Evolutionary conservation across 2,329 filamentous ascomycete species (phyloP).

Genomic region (Botrytis deweyae): DNA sequence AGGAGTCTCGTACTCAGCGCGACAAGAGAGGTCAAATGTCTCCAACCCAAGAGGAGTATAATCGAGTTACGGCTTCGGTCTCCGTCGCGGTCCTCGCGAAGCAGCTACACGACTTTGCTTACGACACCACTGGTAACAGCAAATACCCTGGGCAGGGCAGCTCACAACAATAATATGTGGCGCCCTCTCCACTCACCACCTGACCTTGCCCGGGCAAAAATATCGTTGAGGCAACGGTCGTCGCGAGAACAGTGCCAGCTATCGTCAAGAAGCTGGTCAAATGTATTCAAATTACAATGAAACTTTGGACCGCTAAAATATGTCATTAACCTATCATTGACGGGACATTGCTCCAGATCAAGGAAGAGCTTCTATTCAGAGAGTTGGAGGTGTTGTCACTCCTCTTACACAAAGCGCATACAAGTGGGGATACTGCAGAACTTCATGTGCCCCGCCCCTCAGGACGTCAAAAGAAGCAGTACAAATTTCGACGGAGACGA

Average conservation of each 20-base stretch:
- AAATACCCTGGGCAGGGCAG: neutral
- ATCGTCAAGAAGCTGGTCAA: neutral
- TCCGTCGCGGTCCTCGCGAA: neutral
- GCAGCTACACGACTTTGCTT: neutral
- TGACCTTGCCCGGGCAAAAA: neutral
- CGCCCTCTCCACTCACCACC: neutral
- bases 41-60: neutral
- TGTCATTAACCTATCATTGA: neutral
- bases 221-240: neutral
- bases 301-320: neutral
- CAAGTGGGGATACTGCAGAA: neutral
- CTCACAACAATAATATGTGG: neutral
- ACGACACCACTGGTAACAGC: neutral
- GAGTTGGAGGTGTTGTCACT: conserved; percentile 28
- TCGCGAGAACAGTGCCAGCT: neutral
- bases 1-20: neutral
- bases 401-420: conserved; percentile 52
- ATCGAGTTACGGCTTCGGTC: neutral
- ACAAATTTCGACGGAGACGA: neutral
- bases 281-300: neutral
- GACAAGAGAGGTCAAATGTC: neutral
- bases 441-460: too few species aligned
- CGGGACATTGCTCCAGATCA: neutral
- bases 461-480: neutral
- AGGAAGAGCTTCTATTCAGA: neutral